Percentiles rank a stretch among this genome's conserved stretches.
These are phyloP conservation scores for Beta lomatogona DNA, from an alignment of 179 eudicot species.

Conservation along the genomic window DNA sequence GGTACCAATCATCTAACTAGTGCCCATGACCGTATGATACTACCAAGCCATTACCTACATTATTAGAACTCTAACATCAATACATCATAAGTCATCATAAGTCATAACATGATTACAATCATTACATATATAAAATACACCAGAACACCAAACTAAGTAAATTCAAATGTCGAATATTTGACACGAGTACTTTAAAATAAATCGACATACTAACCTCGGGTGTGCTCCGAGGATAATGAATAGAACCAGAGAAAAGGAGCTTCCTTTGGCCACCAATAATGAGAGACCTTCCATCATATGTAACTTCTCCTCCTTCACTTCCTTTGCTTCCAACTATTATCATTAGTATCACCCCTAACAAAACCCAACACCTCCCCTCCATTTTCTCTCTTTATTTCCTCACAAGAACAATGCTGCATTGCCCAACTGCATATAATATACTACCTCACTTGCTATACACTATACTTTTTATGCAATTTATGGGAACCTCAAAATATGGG, in stretches of 20 bases:
- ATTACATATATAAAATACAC: too few relatives aligned
- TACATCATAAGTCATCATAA: too few relatives aligned
- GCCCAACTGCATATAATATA: background rate
- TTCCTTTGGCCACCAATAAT: constrained; percentile 37
- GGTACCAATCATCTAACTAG: too few relatives aligned
- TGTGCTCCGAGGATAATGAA: constrained; percentile 42
- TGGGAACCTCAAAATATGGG: background rate
- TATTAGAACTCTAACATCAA: too few relatives aligned
- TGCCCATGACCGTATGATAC: too few relatives aligned
- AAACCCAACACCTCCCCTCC: constrained; percentile 12
- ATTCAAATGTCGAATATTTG: background rate
- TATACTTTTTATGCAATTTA: background rate
- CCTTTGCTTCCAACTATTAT: constrained; percentile 4
- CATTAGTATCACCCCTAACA: constrained; percentile 10
- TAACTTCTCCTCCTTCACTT: constrained; percentile 24
- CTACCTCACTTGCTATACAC: too few relatives aligned
- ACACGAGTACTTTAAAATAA: background rate
- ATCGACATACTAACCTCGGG: constrained; percentile 24
- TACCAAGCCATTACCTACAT: too few relatives aligned
- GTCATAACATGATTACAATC: too few relatives aligned
- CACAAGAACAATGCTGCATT: constrained; percentile 22
- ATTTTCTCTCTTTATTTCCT: constrained; percentile 11
- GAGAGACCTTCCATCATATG: constrained; percentile 45
- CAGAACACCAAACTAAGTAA: too few relatives aligned
- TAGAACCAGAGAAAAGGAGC: constrained; percentile 40